Percentiles rank a stretch among this genome's conserved stretches.
Evolutionary conservation across 441 rosid species (phyloP).

Genomic region (Populus hybrid): DNA sequence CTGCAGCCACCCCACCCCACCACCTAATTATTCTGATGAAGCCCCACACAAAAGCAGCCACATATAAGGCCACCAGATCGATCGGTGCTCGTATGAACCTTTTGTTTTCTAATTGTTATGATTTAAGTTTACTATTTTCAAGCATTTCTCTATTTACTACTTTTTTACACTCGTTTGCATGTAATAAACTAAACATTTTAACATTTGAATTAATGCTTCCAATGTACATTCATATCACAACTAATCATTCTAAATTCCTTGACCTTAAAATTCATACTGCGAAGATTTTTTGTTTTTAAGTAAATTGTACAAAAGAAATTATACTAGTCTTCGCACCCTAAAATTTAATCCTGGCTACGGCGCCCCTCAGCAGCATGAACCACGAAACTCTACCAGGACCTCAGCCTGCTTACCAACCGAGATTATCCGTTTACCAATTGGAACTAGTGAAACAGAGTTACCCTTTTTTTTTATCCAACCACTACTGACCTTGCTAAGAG

Average conservation of each 20-base stretch:
- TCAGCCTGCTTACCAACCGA: no score
- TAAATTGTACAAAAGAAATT: no score
- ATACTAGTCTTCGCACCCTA: no score
- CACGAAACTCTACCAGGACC: no score
- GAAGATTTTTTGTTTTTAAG: not conserved
- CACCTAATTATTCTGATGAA: constrained; percentile 2
- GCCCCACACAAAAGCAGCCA: constrained; percentile 16
- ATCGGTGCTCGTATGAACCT: not conserved
- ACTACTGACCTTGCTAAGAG: no score
- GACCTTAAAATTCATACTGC: not conserved
- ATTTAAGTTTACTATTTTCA: not conserved
- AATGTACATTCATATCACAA: not conserved
- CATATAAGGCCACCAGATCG: not conserved
- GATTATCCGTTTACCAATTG: no score
- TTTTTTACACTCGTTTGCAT: not conserved
- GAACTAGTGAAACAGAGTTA: no score
- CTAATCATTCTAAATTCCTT: not conserved
- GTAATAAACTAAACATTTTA: not conserved
- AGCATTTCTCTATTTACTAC: not conserved
- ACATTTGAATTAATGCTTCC: not conserved
- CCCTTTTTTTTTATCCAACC: no score
- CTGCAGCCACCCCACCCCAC: not conserved
- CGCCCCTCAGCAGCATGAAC: no score
- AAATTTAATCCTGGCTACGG: no score
- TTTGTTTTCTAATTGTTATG: not conserved